Evolutionary conservation across 768 basidiomycete species (phyloP).

Genomic region (Leccinum obscurum): DNA sequence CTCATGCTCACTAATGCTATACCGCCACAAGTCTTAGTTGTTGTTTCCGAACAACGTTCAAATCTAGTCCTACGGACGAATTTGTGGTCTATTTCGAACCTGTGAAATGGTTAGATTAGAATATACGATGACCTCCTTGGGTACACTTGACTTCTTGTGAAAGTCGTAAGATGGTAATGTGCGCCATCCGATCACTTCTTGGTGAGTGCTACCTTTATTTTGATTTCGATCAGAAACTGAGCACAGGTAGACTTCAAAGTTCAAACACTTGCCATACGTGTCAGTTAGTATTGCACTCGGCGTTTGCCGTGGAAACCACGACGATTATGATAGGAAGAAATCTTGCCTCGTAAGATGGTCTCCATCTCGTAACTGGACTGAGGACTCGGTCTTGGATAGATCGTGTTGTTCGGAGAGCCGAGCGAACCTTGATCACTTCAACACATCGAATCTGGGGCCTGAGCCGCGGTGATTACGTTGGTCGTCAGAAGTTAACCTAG

Average conservation of each 20-base stretch:
- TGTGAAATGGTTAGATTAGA: not conserved
- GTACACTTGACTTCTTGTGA: not conserved
- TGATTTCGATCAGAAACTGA: not conserved
- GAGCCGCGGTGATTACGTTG: slow-evolving; percentile 19
- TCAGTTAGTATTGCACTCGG: not conserved
- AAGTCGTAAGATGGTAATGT: too few relatives aligned
- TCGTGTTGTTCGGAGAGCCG: not conserved
- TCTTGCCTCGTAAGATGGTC: not conserved
- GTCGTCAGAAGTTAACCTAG: slow-evolving; percentile 14
- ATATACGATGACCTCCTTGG: not conserved
- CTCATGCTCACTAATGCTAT: not conserved
- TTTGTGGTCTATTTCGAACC: not conserved
- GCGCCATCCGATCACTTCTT: not conserved
- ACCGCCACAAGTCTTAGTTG: not conserved
- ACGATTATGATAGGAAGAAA: not conserved
- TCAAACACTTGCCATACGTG: not conserved
- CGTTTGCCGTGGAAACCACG: not conserved
- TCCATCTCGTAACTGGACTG: not conserved
- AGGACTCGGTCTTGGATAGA: not conserved
- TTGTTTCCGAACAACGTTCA: not conserved
- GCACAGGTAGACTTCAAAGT: not conserved
- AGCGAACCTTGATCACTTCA: not conserved
- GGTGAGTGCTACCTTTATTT: not conserved
- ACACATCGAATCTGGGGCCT: not conserved
- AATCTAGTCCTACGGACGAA: not conserved